Evolutionary conservation across 345 rosid species (phyloP), one percentile per base, ranked within the genome.

Genomic region (Eutrema yunnanense): DNA sequence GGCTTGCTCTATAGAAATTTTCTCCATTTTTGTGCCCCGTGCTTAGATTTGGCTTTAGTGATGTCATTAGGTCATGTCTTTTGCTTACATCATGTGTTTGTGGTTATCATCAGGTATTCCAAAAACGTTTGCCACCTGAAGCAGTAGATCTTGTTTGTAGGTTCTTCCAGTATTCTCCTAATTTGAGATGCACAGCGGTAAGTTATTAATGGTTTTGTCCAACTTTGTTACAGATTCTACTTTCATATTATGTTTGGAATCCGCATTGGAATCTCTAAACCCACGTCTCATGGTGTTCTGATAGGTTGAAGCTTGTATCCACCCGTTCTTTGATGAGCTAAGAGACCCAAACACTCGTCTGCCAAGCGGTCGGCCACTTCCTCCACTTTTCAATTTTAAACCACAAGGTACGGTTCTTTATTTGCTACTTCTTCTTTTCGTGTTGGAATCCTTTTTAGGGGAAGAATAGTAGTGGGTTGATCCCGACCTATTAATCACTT

Each of bases 181-280:
- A 92, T 80, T 73, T 92, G 71, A 82, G 98, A 64, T 89, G 96
- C 82, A 92, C 98, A 43, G 96, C 98, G 65, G 97, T 92, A 87
- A 83, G 93, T 69, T 53, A 11, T 30, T 29, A 50, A 2, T 59
- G 8, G 13, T 16, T 55, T 55, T 54, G 5, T 67, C 16, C 52
- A 29, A n/a, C 2, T 52, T 52, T 14, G 5, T 66, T 11, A n/a
- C 46, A 5, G 26, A 19, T 32, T 11, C 2, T 47, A 46, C 47
- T 36, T 71, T 9, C n/a, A 33, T 59, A 40, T 5, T 27, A 27
- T 29, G 32, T 32, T 67, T 8, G 32, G 6, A 9, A 3, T 3
- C 46, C 4, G 6, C 14, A 12, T 37, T 2, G 41, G 41, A 37
- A 7, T 9, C 9, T 1, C 10, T 8, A 37, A 37, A 37, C 2